Base-by-base conservation (phyloP, 768 basidiomycete genomes). In the Peribolospora kevripleyi region DNA sequence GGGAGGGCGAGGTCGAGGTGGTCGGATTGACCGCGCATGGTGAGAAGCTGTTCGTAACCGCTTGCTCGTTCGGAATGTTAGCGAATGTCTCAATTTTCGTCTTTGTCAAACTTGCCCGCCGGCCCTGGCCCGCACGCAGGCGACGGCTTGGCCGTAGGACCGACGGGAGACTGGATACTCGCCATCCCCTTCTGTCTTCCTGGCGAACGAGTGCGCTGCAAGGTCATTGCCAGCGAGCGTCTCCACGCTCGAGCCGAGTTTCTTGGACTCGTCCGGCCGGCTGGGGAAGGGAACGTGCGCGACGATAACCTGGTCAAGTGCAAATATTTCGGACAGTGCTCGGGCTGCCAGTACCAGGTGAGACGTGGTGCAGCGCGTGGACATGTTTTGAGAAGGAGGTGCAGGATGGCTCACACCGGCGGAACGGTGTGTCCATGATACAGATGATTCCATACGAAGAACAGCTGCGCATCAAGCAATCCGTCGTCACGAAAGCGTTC, bases 311-410 rank as follows among this genome's bases (percentile, higher is more conserved):
- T 76, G 36, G 74, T 83, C 0, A 71, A 73, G 58, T 97, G 91
- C 69, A 76, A 77, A 58, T 88, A 97, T 65, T 97, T 93, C 70
- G 82, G 82, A 0, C 71, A 69, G 45, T 97, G 90, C 67, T 84
- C 77, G 0, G 91, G 91, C 2, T 98, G 91, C 65, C 91, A 97
- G 67, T 86, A 87, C 65, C 88, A 93, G 71, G 84, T 25, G 25
- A 25, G 25, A 25, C 25, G 25, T 25, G 25, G 25, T 25, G 25
- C 25, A 25, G 25, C 25, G 25, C 25, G 25, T 25, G 25, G 25
- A 25, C 25, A 25, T 1, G 25, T 1, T 25, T 25, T 25, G 25
- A 25, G 25, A 25, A 25, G 25, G 25, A 25, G 25, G 25, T 25
- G 25, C 25, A 25, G 25, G 25, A 25, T 25, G 25, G 25, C 25